phyloP scores from a whole-genome alignment of 73 alveolate genomes.

The Effrenium voratum region DNA sequence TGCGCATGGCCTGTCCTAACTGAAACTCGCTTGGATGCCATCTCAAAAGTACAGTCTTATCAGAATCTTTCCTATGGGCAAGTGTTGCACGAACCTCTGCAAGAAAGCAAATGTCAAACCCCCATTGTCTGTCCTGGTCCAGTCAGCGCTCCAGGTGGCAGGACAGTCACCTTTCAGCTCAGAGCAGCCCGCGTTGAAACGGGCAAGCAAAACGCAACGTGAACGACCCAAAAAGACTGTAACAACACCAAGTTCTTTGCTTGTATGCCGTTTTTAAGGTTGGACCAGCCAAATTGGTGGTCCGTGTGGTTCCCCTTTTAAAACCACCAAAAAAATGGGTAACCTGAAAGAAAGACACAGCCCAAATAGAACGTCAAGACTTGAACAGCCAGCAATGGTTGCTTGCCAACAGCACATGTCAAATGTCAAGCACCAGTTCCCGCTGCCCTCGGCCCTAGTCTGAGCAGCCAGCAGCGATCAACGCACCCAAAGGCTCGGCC shows the following conservation, averaged over 20 bases:
- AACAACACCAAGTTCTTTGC: not conserved
- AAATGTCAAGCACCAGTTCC: too few species aligned
- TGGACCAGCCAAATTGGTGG: not conserved
- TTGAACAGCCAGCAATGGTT: too few species aligned
- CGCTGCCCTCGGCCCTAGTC: not conserved
- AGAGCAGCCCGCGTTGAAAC: not conserved
- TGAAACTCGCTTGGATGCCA: too few species aligned
- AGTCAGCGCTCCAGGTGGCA: constrained; percentile 35
- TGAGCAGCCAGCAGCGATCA: not conserved
- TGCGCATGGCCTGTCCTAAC: too few species aligned
- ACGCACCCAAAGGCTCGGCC: constrained; percentile 45
- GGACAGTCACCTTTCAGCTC: not conserved
- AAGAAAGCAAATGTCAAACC: too few species aligned
- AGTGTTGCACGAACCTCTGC: too few species aligned
- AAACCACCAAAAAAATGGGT: too few species aligned
- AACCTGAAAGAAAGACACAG: too few species aligned
- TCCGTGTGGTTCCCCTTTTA: too few species aligned
- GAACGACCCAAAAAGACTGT: not conserved
- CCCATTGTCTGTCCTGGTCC: constrained; percentile 58
- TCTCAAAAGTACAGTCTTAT: too few species aligned
- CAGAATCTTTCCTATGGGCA: too few species aligned
- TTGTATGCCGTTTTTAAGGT: not conserved
- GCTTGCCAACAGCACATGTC: too few species aligned
- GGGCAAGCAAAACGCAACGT: not conserved
- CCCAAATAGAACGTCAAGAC: not conserved